Percentiles rank a stretch among this genome's conserved stretches.
These are phyloP conservation scores for Yamadazyma oceani DNA, from an alignment of 1,139 yeast species.

Conservation along the genomic window DNA sequence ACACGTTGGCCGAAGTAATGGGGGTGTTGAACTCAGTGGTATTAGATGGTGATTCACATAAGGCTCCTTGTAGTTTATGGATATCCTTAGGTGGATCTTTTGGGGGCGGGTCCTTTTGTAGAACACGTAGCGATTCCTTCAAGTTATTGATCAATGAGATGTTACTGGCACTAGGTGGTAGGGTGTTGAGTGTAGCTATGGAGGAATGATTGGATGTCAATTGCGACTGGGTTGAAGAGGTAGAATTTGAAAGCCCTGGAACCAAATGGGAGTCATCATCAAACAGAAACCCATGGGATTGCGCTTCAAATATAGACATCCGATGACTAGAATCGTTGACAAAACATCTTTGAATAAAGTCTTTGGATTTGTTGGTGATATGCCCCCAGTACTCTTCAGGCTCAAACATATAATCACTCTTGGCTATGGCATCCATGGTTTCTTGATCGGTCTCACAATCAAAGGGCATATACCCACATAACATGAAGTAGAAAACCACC, in stretches of 20 bases:
- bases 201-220: conserved; percentile 4
- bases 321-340: conserved; percentile 45
- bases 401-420: conserved; percentile 59
- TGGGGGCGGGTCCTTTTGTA: conserved; percentile 4
- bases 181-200: neutral
- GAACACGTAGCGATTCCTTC: conserved; percentile 8
- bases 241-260: conserved; percentile 21
- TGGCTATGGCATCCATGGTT: conserved; percentile 60
- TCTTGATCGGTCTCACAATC: conserved; percentile 74
- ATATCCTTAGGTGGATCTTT: neutral
- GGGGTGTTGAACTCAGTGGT: conserved; percentile 33
- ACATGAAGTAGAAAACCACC: conserved; percentile 67
- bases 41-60: conserved; percentile 30
- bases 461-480: conserved; percentile 77
- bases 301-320: conserved; percentile 46
- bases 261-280: conserved; percentile 42
- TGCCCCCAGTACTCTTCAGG: conserved; percentile 63
- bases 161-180: conserved; percentile 8
- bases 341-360: conserved; percentile 60
- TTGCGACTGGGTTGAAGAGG: neutral
- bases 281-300: conserved; percentile 65
- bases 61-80: conserved; percentile 26
- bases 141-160: conserved; percentile 11
- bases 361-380: conserved; percentile 55
- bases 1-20: conserved; percentile 12